These are phyloP conservation scores for Chlamydomonas sp. DNA, from an alignment of 139 green algal species.

Conservation along the genomic window DNA sequence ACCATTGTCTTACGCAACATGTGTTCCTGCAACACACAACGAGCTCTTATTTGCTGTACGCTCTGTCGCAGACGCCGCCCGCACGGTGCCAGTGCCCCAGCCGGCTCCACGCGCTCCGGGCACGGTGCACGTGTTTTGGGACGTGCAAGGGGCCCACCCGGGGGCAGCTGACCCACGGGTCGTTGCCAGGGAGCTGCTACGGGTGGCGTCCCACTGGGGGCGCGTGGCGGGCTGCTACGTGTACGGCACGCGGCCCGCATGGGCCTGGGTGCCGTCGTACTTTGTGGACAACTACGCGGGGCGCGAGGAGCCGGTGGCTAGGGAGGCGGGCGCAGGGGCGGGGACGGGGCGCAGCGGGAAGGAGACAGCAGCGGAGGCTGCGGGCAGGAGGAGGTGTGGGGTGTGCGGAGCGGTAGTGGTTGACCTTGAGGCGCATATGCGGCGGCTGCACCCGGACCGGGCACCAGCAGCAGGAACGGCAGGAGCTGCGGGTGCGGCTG, in stretches of 20 bases:
- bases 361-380: not conserved
- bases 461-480: not conserved
- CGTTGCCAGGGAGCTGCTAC: constrained; percentile 9
- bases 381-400: not conserved
- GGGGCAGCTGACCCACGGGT: constrained; percentile 19
- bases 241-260: constrained; percentile 10
- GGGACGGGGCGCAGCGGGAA: not conserved
- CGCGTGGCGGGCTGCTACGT: constrained; percentile 11
- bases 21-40: not conserved
- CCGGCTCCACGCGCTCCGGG: not conserved
- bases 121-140: constrained; percentile 23
- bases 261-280: constrained; percentile 13
- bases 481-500: not conserved
- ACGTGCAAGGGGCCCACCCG: constrained; percentile 19
- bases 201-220: not conserved
- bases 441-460: not conserved
- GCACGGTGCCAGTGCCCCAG: not conserved
- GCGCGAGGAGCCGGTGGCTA: not conserved
- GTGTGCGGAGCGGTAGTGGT: constrained; percentile 4
- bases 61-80: not conserved
- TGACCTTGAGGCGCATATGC: not conserved
- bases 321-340: not conserved
- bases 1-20: too few species aligned
- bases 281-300: constrained; percentile 1
- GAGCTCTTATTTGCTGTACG: not conserved